Conservation (phyloP, 2,329 filamentous ascomycete genomes). For the Exserohilum rostratum region DNA sequence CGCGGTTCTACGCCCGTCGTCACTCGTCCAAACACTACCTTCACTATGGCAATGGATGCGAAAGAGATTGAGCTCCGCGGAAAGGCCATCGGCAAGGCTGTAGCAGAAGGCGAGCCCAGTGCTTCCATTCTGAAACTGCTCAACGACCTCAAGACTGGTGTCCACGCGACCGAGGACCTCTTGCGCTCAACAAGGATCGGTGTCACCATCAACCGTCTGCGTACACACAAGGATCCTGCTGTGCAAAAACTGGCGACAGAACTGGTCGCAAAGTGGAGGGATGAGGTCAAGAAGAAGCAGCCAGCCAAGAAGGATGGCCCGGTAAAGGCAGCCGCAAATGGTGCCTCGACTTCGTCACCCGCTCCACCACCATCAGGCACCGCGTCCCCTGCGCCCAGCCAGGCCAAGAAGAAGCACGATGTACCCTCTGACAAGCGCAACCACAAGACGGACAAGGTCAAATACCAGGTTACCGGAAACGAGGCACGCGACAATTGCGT, state of each 20-base stretch:
- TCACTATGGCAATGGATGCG: slow-evolving; percentile 67
- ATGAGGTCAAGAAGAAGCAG: slow-evolving; percentile 67
- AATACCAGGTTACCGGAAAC: slow-evolving; percentile 76
- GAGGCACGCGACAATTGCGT: slow-evolving; percentile 81
- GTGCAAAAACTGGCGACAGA: slow-evolving; percentile 78
- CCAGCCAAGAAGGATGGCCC: slow-evolving; percentile 35
- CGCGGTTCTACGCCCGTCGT: not conserved
- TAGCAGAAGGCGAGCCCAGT: slow-evolving; percentile 74
- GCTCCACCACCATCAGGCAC: slow-evolving; percentile 48
- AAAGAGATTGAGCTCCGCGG: slow-evolving; percentile 80
- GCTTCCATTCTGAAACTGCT: slow-evolving; percentile 75
- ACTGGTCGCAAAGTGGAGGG: slow-evolving; percentile 88
- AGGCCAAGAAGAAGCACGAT: slow-evolving; percentile 60
- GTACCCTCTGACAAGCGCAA: slow-evolving; percentile 76
- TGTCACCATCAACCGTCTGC: slow-evolving; percentile 84
- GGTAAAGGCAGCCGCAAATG: slow-evolving; percentile 30
- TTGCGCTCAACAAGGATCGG: slow-evolving; percentile 91
- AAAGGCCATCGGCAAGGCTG: slow-evolving; percentile 80
- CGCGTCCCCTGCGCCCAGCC: slow-evolving; percentile 57
- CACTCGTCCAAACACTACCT: not conserved
- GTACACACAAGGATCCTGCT: slow-evolving; percentile 74
- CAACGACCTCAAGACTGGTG: slow-evolving; percentile 77
- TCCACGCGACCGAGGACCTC: slow-evolving; percentile 85
- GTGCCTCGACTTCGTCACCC: slow-evolving; percentile 38
- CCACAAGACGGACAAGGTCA: slow-evolving; percentile 80